These are phyloP conservation scores for Besnoitia besnoiti DNA, from an alignment of 169 alveolate species.

Conservation along the genomic window DNA sequence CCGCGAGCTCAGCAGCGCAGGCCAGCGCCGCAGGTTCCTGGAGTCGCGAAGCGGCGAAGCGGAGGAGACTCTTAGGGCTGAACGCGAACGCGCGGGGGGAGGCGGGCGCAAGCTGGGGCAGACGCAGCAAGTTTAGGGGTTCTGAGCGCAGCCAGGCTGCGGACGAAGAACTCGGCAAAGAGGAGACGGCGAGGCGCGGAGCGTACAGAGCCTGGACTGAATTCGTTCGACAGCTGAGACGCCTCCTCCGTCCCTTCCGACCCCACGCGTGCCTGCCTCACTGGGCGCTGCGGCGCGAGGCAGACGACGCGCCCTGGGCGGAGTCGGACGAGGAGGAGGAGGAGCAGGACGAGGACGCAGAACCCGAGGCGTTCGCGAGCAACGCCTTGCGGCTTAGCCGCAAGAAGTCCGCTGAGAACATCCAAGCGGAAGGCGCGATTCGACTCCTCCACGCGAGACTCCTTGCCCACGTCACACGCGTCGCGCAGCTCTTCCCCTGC, in stretches of 20 bases:
- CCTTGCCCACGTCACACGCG: neutral
- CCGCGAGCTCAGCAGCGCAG: no score
- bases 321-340: neutral
- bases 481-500: neutral
- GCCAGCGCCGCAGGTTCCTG: no score
- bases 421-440: neutral
- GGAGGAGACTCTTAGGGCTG: no score
- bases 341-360: neutral
- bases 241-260: neutral
- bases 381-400: neutral
- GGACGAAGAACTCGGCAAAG: neutral
- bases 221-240: neutral
- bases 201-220: neutral
- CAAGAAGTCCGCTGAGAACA: neutral
- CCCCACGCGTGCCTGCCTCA: neutral
- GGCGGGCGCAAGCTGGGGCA: no score
- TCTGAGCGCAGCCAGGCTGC: no score
- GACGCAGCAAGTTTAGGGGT: no score
- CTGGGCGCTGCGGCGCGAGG: neutral
- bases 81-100: no score
- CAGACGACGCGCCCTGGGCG: neutral
- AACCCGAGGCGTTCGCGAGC: neutral
- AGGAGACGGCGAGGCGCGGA: neutral
- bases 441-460: neutral
- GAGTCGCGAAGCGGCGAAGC: no score